These are phyloP conservation scores for Oryza meyeriana DNA, from an alignment of 176 grass and related monocot genomes.

Conservation along the genomic window DNA sequence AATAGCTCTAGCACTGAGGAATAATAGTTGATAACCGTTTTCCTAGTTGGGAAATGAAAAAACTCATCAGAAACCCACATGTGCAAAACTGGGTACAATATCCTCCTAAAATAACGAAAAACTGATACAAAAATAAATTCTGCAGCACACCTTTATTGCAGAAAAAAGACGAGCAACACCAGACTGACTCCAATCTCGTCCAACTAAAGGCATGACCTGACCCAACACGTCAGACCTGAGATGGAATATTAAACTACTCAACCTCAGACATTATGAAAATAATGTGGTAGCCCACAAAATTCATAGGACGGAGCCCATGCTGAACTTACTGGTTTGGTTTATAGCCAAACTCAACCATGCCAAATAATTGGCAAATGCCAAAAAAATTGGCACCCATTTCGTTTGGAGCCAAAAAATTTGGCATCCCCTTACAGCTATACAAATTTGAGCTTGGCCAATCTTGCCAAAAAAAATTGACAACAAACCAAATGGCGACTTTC, in stretches of 20 bases:
- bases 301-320: not conserved
- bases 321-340: too few relatives aligned
- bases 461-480: too few relatives aligned
- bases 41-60: slow-evolving; percentile 62
- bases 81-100: slow-evolving; percentile 15
- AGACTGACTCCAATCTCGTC: slow-evolving; percentile 96
- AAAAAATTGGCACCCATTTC: too few relatives aligned
- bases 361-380: too few relatives aligned
- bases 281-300: not conserved
- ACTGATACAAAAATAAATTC: not conserved
- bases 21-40: slow-evolving; percentile 97
- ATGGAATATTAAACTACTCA: slow-evolving; percentile 17
- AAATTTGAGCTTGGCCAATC: too few relatives aligned
- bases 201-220: slow-evolving; percentile 98
- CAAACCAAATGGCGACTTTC: too few relatives aligned
- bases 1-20: slow-evolving; percentile 98
- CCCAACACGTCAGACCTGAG: slow-evolving; percentile 95
- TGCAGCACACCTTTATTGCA: slow-evolving; percentile 71
- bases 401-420: too few relatives aligned
- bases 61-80: not conserved
- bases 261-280: not conserved
- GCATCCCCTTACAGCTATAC: too few relatives aligned
- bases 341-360: too few relatives aligned
- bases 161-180: slow-evolving; percentile 95
- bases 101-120: not conserved